Base-by-base conservation (phyloP, 257 asterid species). In the Nicotiana benthamiana region DNA sequence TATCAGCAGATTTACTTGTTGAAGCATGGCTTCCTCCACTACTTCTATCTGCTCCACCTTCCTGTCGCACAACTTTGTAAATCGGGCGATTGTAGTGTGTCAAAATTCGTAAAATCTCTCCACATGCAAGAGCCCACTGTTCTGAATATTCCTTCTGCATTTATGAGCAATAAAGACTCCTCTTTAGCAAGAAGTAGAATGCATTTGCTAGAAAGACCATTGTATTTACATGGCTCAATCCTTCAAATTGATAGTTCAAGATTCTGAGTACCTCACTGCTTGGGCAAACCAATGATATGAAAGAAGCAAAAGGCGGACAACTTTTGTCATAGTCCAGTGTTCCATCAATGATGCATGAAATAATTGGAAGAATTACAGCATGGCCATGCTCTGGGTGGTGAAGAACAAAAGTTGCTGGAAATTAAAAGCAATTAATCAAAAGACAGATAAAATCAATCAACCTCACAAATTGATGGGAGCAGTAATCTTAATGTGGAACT, bases 371-470 rank as follows among this genome's bases (percentile, higher is more conserved):
- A 84, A 95, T 90, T 81, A 95, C 97, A 83, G 97, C 84, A 85
- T 93, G 97, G 28, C 99, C 99, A 89, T 95, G 97, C 89, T 95
- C 99, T 27, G 99, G 99, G 88, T 95, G 99, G 86, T 95, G 97
- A 87, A 95, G 97, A 83, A 96, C 92, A 67, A 96, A 96, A 52
- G 93, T 92, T 77, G 99, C 98, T 96, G 98, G 83, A 90, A 87
- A 87, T 63, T 54, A 36, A 48, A 46, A 79, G 10, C 60, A 16
- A 62, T 43, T 75, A 62, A 68, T 20, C 30, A n/a, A 9, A 75
- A 43, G 54, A 22, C 77, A 70, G 34, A 70, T 43, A 70, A 22
- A 48, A 70, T 12, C 36, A 43, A 70, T 43, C 59, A 74, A 48
- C 24, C 61, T 48, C 60, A 74, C 24, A 24, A 48, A 26, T 74